Percentiles rank a stretch among this genome's conserved stretches.
Evolutionary conservation across 2,329 filamentous ascomycete genomes (phyloP).

Genomic region (Cladosporium sphaerospermum): DNA sequence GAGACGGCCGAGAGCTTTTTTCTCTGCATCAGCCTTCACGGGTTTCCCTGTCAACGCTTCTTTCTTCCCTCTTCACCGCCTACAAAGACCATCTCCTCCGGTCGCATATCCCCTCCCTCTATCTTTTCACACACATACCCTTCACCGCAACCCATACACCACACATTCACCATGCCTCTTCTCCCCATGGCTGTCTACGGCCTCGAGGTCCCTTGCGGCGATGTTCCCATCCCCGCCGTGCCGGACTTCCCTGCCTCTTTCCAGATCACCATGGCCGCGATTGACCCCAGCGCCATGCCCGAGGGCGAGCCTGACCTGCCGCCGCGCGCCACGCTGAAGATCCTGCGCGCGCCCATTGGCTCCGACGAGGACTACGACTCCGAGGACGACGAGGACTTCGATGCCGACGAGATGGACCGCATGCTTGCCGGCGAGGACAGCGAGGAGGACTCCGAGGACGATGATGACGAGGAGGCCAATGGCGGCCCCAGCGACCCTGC

Average conservation of each 20-base stretch:
- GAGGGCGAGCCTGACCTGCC: conserved; percentile 40
- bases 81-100: background rate
- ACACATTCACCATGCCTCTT: conserved; percentile 21
- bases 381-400: conserved; percentile 51
- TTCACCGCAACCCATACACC: conserved; percentile 2
- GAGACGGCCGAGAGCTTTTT: background rate
- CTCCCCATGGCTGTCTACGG: conserved; percentile 74
- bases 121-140: background rate
- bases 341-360: conserved; percentile 67
- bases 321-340: conserved; percentile 80
- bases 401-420: conserved; percentile 46
- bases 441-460: conserved; percentile 44
- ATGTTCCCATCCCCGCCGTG: conserved; percentile 72
- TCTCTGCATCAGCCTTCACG: background rate
- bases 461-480: conserved; percentile 62
- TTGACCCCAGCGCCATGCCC: conserved; percentile 74
- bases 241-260: conserved; percentile 80
- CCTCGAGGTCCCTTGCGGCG: conserved; percentile 81
- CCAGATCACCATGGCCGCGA: conserved; percentile 96
- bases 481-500: conserved; percentile 87
- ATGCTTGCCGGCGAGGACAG: conserved; percentile 58
- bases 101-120: conserved; percentile 1
- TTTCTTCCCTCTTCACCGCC: background rate
- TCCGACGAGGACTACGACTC: conserved; percentile 59
- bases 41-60: background rate